phyloP scores from a whole-genome alignment of 306 rosid genomes.

The Prunus fruticosa region DNA sequence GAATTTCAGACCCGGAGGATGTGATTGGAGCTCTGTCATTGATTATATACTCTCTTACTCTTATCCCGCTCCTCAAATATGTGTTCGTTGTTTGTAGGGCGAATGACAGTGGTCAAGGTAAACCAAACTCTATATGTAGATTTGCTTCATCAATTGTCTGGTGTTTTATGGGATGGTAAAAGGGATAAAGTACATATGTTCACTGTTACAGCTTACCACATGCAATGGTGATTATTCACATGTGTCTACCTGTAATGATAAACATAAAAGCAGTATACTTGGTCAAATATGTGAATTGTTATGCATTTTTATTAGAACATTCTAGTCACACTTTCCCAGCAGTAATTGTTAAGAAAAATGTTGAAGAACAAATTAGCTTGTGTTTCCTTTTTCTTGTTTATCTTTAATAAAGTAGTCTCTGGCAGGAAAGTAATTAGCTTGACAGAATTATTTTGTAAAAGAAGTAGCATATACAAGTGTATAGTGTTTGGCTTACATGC shows the following conservation, averaged over 20 bases:
- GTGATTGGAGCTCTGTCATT: slow-evolving; percentile 91
- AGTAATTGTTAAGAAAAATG: too few relatives aligned
- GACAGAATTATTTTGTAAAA: neutral
- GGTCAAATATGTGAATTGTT: neutral
- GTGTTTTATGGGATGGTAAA: neutral
- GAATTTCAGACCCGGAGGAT: slow-evolving; percentile 70
- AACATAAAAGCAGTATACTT: neutral
- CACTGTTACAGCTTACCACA: neutral
- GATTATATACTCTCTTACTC: slow-evolving; percentile 96
- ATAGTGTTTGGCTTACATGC: neutral
- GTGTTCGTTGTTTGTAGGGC: slow-evolving; percentile 83
- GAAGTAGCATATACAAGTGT: neutral
- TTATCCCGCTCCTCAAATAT: slow-evolving; percentile 91
- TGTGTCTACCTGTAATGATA: neutral
- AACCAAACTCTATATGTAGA: neutral
- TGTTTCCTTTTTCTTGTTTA: neutral
- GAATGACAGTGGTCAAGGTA: slow-evolving; percentile 99
- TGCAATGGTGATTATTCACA: neutral
- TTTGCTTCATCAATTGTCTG: neutral
- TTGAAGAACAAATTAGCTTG: too few relatives aligned
- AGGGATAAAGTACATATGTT: neutral
- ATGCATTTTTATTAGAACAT: neutral
- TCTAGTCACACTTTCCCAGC: too few relatives aligned
- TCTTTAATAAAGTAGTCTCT: neutral
- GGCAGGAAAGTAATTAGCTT: neutral